Evolutionary conservation across 768 basidiomycete species (phyloP).

Genomic region (Mycena rebaudengoi): DNA sequence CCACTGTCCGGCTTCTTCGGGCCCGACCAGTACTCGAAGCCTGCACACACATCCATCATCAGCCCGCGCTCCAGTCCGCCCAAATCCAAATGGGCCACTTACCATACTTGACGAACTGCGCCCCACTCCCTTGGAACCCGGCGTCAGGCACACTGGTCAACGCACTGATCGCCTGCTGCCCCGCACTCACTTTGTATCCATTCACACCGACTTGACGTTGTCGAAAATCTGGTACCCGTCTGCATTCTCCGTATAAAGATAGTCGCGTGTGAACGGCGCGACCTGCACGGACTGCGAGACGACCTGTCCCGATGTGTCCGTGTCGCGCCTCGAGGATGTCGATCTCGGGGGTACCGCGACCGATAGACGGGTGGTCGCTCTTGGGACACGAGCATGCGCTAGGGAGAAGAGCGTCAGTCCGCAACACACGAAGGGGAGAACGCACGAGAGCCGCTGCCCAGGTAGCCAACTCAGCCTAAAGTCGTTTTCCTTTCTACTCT

Average conservation of each 20-base stretch:
- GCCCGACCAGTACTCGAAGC: conserved; percentile 81
- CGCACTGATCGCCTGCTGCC: conserved; percentile 65
- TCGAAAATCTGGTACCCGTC: conserved; percentile 46
- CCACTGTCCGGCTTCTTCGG: conserved; percentile 61
- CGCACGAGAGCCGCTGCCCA: conserved; percentile 80
- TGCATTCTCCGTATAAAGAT: conserved; percentile 48
- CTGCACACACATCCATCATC: no score
- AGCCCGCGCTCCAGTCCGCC: no score
- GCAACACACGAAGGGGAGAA: conserved; percentile 8
- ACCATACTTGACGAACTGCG: conserved; percentile 58
- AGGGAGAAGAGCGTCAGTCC: not conserved
- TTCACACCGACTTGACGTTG: conserved; percentile 45
- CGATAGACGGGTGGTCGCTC: conserved; percentile 74
- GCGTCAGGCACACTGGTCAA: conserved; percentile 57
- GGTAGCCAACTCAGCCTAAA: conserved; percentile 74
- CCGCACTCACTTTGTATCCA: conserved; percentile 58
- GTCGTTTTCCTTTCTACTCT: conserved; percentile 60
- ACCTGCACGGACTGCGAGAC: conserved; percentile 83
- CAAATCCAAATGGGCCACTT: no score
- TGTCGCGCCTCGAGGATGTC: conserved; percentile 81
- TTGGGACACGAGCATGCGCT: conserved; percentile 81
- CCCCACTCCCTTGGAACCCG: conserved; percentile 67
- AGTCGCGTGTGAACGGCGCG: conserved; percentile 61
- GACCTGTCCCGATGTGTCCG: conserved; percentile 51
- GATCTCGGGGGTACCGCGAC: conserved; percentile 84